Conservation (phyloP, 1,284 basidiomycete genomes). For the Rhizoctonia solani region DNA sequence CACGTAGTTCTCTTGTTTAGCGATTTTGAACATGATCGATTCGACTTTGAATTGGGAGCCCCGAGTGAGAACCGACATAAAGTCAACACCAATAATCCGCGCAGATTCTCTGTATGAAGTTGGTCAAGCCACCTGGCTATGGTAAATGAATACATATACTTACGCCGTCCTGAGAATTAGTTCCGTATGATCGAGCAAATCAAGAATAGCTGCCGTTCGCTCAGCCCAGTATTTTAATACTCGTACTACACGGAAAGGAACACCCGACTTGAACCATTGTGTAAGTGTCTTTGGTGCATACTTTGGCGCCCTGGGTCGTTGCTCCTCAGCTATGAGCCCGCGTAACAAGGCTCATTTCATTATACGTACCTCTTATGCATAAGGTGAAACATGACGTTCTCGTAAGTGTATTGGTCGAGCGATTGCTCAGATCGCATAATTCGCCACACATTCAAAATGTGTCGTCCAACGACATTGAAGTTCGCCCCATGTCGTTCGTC, state of each 20-base stretch:
- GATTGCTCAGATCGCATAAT: constrained; percentile 86
- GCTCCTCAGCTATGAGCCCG: constrained; percentile 17
- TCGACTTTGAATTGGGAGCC: constrained; percentile 99
- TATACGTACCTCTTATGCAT: constrained; percentile 65
- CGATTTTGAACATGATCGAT: constrained; percentile 96
- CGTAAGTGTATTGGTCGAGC: constrained; percentile 83
- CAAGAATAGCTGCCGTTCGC: constrained; percentile 68
- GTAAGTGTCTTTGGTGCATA: constrained; percentile 72
- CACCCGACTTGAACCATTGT: constrained; percentile 68
- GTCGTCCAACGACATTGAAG: constrained; percentile 84
- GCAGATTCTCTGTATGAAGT: constrained; percentile 85
- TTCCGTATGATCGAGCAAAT: constrained; percentile 80
- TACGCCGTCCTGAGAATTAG: constrained; percentile 87
- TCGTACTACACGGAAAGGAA: constrained; percentile 58
- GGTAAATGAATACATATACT: constrained; percentile 42
- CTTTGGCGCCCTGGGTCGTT: constrained; percentile 65
- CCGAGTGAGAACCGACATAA: constrained; percentile 91
- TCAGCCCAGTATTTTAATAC: constrained; percentile 68
- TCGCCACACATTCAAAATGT: constrained; percentile 92
- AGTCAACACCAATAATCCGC: constrained; percentile 95
- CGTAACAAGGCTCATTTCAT: background rate
- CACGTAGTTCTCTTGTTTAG: constrained; percentile 94
- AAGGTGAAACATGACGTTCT: constrained; percentile 85
- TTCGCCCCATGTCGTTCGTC: constrained; percentile 75
- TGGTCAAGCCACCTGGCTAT: background rate